Evolutionary conservation across 2,329 filamentous ascomycete genomes (phyloP), one percentile per base, ranked within the genome.

Genomic region (Taxawa tesnikishii): DNA sequence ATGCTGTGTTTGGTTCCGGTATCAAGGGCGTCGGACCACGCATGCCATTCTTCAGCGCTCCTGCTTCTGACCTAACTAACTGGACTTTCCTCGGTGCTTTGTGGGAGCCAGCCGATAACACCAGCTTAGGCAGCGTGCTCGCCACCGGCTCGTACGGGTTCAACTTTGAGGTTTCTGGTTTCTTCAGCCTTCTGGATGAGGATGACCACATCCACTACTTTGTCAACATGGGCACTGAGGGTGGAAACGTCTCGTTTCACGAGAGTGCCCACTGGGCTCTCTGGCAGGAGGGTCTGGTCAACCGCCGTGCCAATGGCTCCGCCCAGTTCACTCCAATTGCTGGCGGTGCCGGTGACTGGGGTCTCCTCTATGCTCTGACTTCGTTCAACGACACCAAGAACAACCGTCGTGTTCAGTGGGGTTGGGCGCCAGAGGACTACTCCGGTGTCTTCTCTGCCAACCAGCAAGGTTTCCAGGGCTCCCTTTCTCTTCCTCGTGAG

Each of bases 321-420:
- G 60, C 50, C 11, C 44, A 57, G 26, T 65, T 63, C 47, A 56
- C 50, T 10, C 61, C 61, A 9, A 45, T 58, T n/a, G 49, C 59
- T 14, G 59, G 60, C 15, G 60, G 60, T 26, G 53, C 54, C 12
- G 58, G 51, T 4, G 61, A 64, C 38, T 64, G 58, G 42, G 62
- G 60, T 31, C 43, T 56, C 5, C 50, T 57, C 4, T 65, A 65
- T 36, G 62, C 61, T 5, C 50, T 64, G 3, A 59, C 58, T 5
- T 60, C 55, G 40, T 64, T 65, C 54, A 56, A 60, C 39, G 61
- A 65, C 40, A 58, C 58, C 16, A 65, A 65, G 54, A 55, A 62
- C 47, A 52, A 63, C 40, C 56, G 62, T 13, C 59, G 62, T 27
- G 55, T 65, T 11, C 59, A 63, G 32, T 64, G 58, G 51, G 61